A percentile compares a stretch with the other conserved stretches of the same genome.
Conservation (phyloP, 2,329 filamentous ascomycete genomes). For the Botryotinia narcissicola region DNA sequence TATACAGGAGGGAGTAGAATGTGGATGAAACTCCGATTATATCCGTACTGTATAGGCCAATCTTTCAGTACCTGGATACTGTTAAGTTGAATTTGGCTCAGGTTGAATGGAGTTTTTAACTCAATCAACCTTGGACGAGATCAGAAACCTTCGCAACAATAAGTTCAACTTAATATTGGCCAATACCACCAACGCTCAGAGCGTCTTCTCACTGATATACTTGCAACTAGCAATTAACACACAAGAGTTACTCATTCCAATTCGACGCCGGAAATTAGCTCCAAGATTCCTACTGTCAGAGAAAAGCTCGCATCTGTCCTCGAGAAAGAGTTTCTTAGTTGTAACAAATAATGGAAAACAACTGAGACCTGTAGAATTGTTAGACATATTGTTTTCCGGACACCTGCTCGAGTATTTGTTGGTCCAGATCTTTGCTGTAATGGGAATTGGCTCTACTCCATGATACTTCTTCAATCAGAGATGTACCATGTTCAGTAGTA, state of each 20-base stretch:
- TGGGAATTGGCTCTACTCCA: neutral
- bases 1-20: neutral
- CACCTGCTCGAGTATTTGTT: neutral
- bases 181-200: neutral
- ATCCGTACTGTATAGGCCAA: no score
- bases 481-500: neutral
- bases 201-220: neutral
- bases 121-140: neutral
- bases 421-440: neutral
- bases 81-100: no score
- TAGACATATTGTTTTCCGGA: neutral
- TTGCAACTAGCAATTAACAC: neutral
- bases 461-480: neutral
- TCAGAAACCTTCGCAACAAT: neutral
- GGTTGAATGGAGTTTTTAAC: no score
- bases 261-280: neutral
- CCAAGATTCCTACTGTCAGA: neutral
- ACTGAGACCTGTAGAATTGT: neutral
- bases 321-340: neutral
- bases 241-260: neutral
- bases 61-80: neutral
- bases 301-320: neutral
- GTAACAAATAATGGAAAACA: neutral
- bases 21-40: neutral
- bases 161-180: neutral